Evolutionary conservation across 208 protist species (phyloP), one percentile per base, ranked within the genome.

Genomic region (Leishmania aethiopica): DNA sequence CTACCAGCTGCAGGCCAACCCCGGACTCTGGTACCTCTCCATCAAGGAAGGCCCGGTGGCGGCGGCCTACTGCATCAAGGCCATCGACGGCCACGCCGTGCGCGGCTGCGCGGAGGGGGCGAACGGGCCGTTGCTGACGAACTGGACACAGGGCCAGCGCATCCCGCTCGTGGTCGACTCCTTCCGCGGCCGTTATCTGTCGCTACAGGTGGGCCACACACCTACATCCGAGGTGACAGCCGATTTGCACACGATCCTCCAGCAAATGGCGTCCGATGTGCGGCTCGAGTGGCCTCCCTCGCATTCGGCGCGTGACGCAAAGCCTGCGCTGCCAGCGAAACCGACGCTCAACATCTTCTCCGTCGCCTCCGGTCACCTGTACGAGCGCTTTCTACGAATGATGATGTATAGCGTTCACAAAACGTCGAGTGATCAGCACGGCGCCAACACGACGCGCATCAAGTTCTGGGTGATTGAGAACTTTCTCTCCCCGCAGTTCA

Each of bases 381-480:
- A 99, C 92, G 99, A 99, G 86, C 95, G 99, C 32, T 99, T 99
- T 78, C 82, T 99, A 28, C 96, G 97, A 73, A 99, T 99, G 89
- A 99, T 99, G 99, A 99, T 99, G 91, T 87, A 98, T 77, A 98
- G 90, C 57, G 99, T 99, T 11, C 87, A 98, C 76, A 92, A 94
- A n/a, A 89, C 98, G 40, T 95, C 91, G 19, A 97, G 95, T 0
- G 88, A 99, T 75, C 80, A 88, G 59, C 89, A 93, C 86, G 90
- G 90, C 67, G 80, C 80, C 22, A 95, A 93, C 82, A 92, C 87
- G 73, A 94, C 92, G 25, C 88, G 92, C 64, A 98, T 99, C 74
- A 99, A 99, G 86, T 99, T 99, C 84, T 99, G 99, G 99, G 91
- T 99, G 11, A 91, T 99, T 55, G 94, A 99, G 55, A 99, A 99